phyloP scores from a whole-genome alignment of 2,329 filamentous ascomycete genomes.

The Colletotrichum lentis region DNA sequence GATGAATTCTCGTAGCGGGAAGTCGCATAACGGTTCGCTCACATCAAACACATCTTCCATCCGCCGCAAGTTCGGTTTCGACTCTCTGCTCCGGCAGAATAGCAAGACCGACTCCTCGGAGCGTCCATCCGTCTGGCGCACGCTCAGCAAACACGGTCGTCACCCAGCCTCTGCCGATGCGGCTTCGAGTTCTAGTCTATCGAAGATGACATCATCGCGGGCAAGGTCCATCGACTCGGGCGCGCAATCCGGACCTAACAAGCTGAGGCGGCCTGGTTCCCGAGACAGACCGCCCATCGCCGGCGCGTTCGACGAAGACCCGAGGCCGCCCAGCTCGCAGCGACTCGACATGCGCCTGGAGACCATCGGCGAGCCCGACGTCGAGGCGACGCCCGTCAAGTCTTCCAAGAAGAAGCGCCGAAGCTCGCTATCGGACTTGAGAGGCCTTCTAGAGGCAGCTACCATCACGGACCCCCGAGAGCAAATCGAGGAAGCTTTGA shows the following conservation, averaged over 20 bases:
- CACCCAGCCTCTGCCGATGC: slow-evolving; percentile 66
- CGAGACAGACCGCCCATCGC: slow-evolving; percentile 68
- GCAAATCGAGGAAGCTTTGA: slow-evolving; percentile 49
- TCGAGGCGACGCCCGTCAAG: slow-evolving; percentile 46
- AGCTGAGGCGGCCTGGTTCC: slow-evolving; percentile 61
- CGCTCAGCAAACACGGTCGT: slow-evolving; percentile 82
- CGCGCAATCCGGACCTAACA: slow-evolving; percentile 56
- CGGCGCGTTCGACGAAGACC: slow-evolving; percentile 68
- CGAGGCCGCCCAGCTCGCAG: slow-evolving; percentile 66
- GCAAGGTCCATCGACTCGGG: slow-evolving; percentile 82
- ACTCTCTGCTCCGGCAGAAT: slow-evolving; percentile 78
- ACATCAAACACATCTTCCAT: slow-evolving; percentile 88
- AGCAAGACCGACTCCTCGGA: slow-evolving; percentile 76
- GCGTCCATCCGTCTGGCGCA: slow-evolving; percentile 82
- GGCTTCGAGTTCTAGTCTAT: slow-evolving; percentile 67
- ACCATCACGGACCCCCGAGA: slow-evolving; percentile 56
- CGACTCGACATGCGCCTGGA: slow-evolving; percentile 64
- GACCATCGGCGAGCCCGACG: slow-evolving; percentile 67
- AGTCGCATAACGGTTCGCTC: slow-evolving; percentile 75
- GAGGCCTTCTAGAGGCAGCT: slow-evolving; percentile 70
- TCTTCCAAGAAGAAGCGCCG: slow-evolving; percentile 79
- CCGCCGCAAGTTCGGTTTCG: slow-evolving; percentile 82
- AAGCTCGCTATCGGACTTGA: slow-evolving; percentile 90
- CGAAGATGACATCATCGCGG: slow-evolving; percentile 69
- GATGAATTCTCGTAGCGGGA: slow-evolving; percentile 65